Evolutionary conservation across 208 protist species (phyloP).

Genomic region (Trypanosomatidae sp.): DNA sequence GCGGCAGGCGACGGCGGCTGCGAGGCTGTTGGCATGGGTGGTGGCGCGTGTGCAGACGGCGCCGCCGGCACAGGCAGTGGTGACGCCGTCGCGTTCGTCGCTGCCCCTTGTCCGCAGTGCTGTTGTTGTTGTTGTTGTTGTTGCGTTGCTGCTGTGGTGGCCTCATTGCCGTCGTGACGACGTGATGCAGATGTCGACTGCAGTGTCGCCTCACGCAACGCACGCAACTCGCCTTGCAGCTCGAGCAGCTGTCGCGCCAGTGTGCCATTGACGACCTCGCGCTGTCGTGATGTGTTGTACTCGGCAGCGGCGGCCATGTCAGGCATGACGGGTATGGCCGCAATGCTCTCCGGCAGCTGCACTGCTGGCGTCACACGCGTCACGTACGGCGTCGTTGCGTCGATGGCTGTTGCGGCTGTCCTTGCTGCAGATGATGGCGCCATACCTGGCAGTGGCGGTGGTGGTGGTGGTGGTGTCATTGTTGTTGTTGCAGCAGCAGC

Average conservation of each 20-base stretch:
- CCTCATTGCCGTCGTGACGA: too few species aligned
- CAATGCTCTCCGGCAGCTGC: slow-evolving; percentile 4
- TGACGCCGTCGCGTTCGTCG: too few species aligned
- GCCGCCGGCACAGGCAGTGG: not conserved
- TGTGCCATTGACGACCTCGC: slow-evolving; percentile 39
- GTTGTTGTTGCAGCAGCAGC: too few species aligned
- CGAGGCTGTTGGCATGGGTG: not conserved
- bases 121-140: too few species aligned
- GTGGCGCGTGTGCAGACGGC: not conserved
- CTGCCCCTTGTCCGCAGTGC: slow-evolving; percentile 2
- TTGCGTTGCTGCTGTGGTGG: too few species aligned
- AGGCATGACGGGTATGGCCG: slow-evolving; percentile 53
- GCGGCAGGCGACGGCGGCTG: not conserved
- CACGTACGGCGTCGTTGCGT: not conserved
- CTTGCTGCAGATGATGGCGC: not conserved
- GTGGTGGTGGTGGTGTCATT: slow-evolving; percentile 3
- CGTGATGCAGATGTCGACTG: too few species aligned
- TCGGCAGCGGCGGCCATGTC: slow-evolving; percentile 49
- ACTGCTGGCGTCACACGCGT: not conserved
- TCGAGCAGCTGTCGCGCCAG: slow-evolving; percentile 47
- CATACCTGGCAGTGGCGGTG: slow-evolving; percentile 1
- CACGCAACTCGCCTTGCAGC: slow-evolving; percentile 37
- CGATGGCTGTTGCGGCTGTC: slow-evolving; percentile 3
- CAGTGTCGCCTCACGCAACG: too few species aligned
- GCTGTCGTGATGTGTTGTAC: slow-evolving; percentile 63